A percentile compares a stretch with the other conserved stretches of the same genome.
Conservation (phyloP, 2,329 filamentous ascomycete species). For the Bimuria novae-zelandiae region DNA sequence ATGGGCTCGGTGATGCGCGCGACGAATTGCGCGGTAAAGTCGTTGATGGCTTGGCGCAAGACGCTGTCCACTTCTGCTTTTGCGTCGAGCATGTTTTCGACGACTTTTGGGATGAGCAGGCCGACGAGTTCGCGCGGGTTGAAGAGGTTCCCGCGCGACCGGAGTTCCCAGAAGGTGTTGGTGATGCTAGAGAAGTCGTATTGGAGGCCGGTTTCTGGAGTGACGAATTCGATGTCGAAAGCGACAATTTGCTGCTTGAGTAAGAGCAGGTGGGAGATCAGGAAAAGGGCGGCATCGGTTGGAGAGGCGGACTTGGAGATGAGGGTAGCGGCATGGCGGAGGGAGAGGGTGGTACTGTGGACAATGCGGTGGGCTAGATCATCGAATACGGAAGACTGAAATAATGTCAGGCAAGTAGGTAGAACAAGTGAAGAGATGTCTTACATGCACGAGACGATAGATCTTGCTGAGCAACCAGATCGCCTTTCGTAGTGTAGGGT, state of each 20-base stretch:
- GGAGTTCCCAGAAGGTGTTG: slow-evolving; percentile 69
- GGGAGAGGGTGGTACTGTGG: slow-evolving; percentile 82
- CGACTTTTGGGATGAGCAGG: slow-evolving; percentile 66
- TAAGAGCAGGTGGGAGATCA: slow-evolving; percentile 91
- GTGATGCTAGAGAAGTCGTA: slow-evolving; percentile 70
- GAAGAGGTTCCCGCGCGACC: slow-evolving; percentile 67
- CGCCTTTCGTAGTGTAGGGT: slow-evolving; percentile 68
- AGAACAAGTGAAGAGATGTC: slow-evolving; percentile 10
- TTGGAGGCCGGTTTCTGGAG: slow-evolving; percentile 62
- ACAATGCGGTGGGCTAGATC: slow-evolving; percentile 81
- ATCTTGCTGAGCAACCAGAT: slow-evolving; percentile 72
- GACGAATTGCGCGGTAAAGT: slow-evolving; percentile 65
- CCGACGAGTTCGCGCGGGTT: slow-evolving; percentile 66
- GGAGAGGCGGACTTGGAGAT: slow-evolving; percentile 68
- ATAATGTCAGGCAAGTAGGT: slow-evolving; percentile 9
- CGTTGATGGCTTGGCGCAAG: slow-evolving; percentile 66
- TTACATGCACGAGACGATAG: slow-evolving; percentile 70
- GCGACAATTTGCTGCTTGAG: slow-evolving; percentile 95
- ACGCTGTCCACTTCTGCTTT: slow-evolving; percentile 70
- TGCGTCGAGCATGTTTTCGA: slow-evolving; percentile 73
- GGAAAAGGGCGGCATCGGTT: slow-evolving; percentile 84
- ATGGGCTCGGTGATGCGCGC: slow-evolving; percentile 59
- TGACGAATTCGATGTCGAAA: slow-evolving; percentile 84
- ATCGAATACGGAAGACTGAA: slow-evolving; percentile 69
- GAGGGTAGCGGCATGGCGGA: slow-evolving; percentile 74